Percentiles rank a stretch among this genome's conserved stretches.
Evolutionary conservation across 257 asterid species (phyloP).

Genomic region (Orobanche coerulescens): DNA sequence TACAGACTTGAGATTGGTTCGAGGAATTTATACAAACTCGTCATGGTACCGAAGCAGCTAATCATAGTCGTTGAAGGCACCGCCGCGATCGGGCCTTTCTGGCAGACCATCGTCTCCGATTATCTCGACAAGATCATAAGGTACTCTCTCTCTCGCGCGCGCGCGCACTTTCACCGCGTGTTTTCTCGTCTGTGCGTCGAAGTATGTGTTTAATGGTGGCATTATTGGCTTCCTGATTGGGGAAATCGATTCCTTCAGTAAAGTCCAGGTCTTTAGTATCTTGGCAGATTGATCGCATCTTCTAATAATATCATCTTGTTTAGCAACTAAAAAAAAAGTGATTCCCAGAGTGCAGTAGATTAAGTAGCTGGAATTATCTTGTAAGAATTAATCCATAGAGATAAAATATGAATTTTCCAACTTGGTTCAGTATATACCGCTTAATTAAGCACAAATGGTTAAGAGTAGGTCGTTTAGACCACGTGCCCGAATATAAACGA

Average conservation of each 20-base stretch:
- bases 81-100: constrained; percentile 73
- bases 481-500: no score
- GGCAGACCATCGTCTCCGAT: constrained; percentile 67
- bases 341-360: background rate
- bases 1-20: background rate
- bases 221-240: background rate
- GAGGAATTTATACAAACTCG: constrained; percentile 9
- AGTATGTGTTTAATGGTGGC: background rate
- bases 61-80: constrained; percentile 90
- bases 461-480: background rate
- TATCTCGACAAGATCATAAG: constrained; percentile 72
- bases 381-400: no score
- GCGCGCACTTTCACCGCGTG: constrained; percentile 14
- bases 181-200: background rate
- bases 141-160: constrained; percentile 29
- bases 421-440: background rate
- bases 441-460: background rate
- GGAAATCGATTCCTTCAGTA: background rate
- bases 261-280: no score
- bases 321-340: no score
- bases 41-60: constrained; percentile 52
- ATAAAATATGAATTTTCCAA: no score
- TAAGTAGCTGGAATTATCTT: background rate
- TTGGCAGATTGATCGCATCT: no score
- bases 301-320: no score